Evolutionary conservation across 2,329 filamentous ascomycete genomes (phyloP).

Genomic region (Pyrenophora teres): DNA sequence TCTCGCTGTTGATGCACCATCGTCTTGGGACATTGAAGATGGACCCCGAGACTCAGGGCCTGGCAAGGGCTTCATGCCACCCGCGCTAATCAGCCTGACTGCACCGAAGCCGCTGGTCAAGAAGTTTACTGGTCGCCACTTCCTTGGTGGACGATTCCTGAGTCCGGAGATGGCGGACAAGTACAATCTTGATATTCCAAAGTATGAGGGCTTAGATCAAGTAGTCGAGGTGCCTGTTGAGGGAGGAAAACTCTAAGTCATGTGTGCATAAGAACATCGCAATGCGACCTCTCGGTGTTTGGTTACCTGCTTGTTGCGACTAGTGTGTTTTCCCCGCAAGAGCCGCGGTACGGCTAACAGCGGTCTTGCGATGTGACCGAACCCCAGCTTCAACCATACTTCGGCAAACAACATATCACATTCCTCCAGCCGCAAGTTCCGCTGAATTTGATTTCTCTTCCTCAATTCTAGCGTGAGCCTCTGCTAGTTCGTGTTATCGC

Average conservation of each 20-base stretch:
- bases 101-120: conserved; percentile 90
- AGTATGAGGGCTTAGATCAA: conserved; percentile 86
- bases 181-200: conserved; percentile 81
- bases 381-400: conserved; percentile 21
- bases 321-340: conserved; percentile 19
- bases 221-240: conserved; percentile 70
- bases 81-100: conserved; percentile 82
- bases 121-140: conserved; percentile 85
- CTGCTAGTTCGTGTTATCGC: neutral
- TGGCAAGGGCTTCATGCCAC: conserved; percentile 80
- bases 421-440: conserved; percentile 3
- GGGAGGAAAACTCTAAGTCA: conserved; percentile 25
- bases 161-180: conserved; percentile 77
- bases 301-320: conserved; percentile 16
- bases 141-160: conserved; percentile 89
- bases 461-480: neutral
- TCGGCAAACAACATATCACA: conserved; percentile 22
- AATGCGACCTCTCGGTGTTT: neutral
- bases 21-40: conserved; percentile 88
- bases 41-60: conserved; percentile 79
- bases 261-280: neutral
- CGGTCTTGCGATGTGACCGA: conserved; percentile 29
- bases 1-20: conserved; percentile 88
- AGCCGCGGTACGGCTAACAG: conserved; percentile 32
- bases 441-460: neutral